phyloP scores from a whole-genome alignment of 306 rosid genomes.

The Vicia faba region DNA sequence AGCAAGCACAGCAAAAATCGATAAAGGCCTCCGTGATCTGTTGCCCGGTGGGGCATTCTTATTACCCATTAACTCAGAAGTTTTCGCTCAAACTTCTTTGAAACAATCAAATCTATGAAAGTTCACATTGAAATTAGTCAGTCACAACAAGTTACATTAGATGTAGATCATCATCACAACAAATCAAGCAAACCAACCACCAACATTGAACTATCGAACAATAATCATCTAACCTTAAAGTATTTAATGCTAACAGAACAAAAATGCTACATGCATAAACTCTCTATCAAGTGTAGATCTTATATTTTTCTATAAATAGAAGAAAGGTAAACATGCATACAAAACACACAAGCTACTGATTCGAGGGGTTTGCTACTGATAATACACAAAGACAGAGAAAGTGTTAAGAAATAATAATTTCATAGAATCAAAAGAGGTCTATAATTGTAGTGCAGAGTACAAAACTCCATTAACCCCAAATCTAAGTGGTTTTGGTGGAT shows the following conservation, averaged over 20 bases:
- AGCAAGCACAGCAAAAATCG: slow-evolving; percentile 75
- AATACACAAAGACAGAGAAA: not conserved
- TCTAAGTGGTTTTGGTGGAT: slow-evolving; percentile 29
- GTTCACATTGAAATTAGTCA: slow-evolving; percentile 25
- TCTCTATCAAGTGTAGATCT: slow-evolving; percentile 3
- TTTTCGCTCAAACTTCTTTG: slow-evolving; percentile 36
- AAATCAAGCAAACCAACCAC: slow-evolving; percentile 29
- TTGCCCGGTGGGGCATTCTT: slow-evolving; percentile 57
- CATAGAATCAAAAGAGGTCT: slow-evolving; percentile 9
- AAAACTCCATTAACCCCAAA: slow-evolving; percentile 17
- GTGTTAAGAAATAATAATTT: slow-evolving; percentile 6
- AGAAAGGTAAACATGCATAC: not conserved
- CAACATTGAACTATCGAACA: not conserved
- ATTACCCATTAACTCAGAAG: slow-evolving; percentile 58
- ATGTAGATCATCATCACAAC: slow-evolving; percentile 10
- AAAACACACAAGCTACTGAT: not conserved
- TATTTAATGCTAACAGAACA: not conserved
- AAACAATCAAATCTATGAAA: slow-evolving; percentile 38
- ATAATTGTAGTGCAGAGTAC: not conserved
- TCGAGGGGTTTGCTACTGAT: slow-evolving; percentile 23
- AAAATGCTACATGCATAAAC: not conserved
- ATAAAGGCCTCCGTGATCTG: slow-evolving; percentile 64
- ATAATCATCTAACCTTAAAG: slow-evolving; percentile 18
- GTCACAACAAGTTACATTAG: slow-evolving; percentile 7
- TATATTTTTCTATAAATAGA: not conserved